Conservation (phyloP, 129 eudicot genomes). For the Tagetes erecta region DNA sequence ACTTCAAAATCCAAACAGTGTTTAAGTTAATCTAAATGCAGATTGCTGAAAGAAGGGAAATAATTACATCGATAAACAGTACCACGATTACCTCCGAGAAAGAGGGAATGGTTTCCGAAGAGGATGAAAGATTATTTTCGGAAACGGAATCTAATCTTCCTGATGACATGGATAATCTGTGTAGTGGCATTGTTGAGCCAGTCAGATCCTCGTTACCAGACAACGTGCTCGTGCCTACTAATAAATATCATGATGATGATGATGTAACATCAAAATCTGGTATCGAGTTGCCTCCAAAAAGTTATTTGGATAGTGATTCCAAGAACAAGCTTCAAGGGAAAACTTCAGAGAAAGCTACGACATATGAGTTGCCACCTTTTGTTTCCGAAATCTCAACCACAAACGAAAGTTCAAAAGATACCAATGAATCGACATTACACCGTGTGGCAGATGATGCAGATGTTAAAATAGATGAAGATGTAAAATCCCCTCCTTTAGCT, state of each 20-base stretch:
- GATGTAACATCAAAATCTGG: constrained; percentile 33
- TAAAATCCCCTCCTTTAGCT: constrained; percentile 75
- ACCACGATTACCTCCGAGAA: constrained; percentile 41
- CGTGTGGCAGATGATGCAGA: constrained; percentile 25
- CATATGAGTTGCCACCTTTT: constrained; percentile 35
- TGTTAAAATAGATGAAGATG: constrained; percentile 44
- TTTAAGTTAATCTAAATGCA: constrained; percentile 36
- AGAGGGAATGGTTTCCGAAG: constrained; percentile 31
- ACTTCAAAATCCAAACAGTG: neutral
- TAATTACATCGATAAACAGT: constrained; percentile 60
- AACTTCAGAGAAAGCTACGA: constrained; percentile 20
- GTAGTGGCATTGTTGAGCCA: constrained; percentile 23
- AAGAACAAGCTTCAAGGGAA: constrained; percentile 20
- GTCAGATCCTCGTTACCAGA: constrained; percentile 5
- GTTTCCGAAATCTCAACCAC: constrained; percentile 40
- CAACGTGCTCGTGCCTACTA: neutral
- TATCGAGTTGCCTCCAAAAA: constrained; percentile 32
- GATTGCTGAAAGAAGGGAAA: constrained; percentile 87
- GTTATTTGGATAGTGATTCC: constrained; percentile 30
- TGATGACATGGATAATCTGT: constrained; percentile 22
- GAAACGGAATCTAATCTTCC: constrained; percentile 27
- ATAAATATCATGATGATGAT: constrained; percentile 19
- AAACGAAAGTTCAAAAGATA: constrained; percentile 27
- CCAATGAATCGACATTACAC: constrained; percentile 28
- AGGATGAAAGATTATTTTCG: constrained; percentile 43